Evolutionary conservation across 2,329 filamentous ascomycete genomes (phyloP), one percentile per base, ranked within the genome.

Genomic region (Cordyceps farinosa): DNA sequence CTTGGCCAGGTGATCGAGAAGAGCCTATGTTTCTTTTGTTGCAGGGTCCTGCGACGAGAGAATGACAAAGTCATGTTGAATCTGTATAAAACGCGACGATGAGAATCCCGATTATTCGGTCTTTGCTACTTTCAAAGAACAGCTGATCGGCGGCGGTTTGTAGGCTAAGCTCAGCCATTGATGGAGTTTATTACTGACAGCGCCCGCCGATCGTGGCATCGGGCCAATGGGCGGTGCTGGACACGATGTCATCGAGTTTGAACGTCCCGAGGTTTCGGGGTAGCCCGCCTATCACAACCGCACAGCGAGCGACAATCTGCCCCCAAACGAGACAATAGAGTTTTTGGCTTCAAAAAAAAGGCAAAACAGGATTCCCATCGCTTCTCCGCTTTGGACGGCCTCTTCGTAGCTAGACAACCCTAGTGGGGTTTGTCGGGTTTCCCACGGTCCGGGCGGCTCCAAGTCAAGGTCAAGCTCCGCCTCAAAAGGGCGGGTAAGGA

Each of bases 11-110:
- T 22, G 22, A 22, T 22, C 22, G 22, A 22, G 22, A 22, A 22
- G 22, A 22, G 1, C 22, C 22, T 22, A 22, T 22, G 34, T 32
- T 6, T 50, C 27, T 50, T 8, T n/a, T 54, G 4, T 34, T 11
- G 1, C 38, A 56, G 54, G 54, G 54, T 56, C 40, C 36, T 9
- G 45, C 45, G 54, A 56, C 40, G 54, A 38, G 54, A 56, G 36
- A 32, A 27, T 56, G 54, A 56, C 45, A 40, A 34, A 45, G 40
- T 13, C 40, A 3, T 32, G 32, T 5, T 34, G 54, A 45, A 13
- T 10, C 11, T 32, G 5, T 34, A 36, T 56, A n/a, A 22, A 40
- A 30, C 10, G 1, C 13, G 34, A 5, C 30, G 6, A 6, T 32
- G 29, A 47, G 9, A 17, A 17, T 47, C 27, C 47, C 27, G 15